These are phyloP conservation scores for Aspergillus phoenicis DNA, from an alignment of 2,329 filamentous ascomycete species.

Conservation along the genomic window DNA sequence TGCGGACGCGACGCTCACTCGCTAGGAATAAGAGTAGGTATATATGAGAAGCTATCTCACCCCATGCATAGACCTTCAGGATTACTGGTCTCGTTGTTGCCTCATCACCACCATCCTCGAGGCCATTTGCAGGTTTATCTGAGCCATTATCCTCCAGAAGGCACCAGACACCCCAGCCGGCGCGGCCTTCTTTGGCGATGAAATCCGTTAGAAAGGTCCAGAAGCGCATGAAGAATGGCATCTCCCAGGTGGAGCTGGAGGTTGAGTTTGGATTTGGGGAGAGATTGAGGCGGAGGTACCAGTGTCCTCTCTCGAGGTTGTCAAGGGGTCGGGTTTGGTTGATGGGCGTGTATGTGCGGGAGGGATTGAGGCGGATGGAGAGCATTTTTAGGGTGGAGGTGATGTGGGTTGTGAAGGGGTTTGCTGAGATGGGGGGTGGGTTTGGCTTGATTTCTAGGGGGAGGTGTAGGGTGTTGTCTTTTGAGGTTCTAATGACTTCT, in stretches of 20 bases:
- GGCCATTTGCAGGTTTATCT: background rate
- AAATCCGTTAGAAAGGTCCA: constrained; percentile 46
- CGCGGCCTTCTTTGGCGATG: constrained; percentile 41
- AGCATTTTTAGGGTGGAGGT: constrained; percentile 60
- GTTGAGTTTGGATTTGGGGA: constrained; percentile 21
- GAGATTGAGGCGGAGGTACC: constrained; percentile 67
- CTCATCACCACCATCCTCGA: constrained; percentile 23
- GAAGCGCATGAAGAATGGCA: constrained; percentile 40
- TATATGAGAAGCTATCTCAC: constrained; percentile 69
- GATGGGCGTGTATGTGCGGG: constrained; percentile 57
- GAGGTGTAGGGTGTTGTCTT: constrained; percentile 16
- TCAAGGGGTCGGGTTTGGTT: constrained; percentile 54
- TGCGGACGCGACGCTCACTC: constrained; percentile 64
- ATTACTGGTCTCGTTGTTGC: constrained; percentile 31
- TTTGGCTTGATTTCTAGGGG: constrained; percentile 55
- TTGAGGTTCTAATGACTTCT: background rate
- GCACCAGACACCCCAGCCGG: constrained; percentile 52
- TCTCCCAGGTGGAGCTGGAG: constrained; percentile 32
- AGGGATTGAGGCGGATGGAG: constrained; percentile 54
- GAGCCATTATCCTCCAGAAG: constrained; percentile 28
- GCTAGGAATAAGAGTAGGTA: constrained; percentile 76
- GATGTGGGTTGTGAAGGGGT: constrained; percentile 56
- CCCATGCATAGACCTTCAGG: constrained; percentile 77
- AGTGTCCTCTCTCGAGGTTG: constrained; percentile 74
- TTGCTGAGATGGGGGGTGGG: constrained; percentile 54